These are phyloP conservation scores for Knoxia roxburghii DNA, from an alignment of 257 asterid species.

Conservation along the genomic window DNA sequence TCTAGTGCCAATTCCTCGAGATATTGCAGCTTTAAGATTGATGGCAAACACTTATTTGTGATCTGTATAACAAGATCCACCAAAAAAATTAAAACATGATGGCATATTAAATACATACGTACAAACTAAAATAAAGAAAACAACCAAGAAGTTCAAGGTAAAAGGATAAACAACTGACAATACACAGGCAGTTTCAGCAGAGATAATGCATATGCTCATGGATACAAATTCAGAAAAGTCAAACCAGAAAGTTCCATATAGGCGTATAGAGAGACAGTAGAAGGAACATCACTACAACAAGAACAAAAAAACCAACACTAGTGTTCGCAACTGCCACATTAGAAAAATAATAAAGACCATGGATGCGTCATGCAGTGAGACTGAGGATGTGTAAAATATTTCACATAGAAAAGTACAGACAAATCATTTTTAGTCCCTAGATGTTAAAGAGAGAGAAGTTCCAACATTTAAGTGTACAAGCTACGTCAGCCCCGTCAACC, in stretches of 20 bases:
- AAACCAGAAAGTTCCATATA: neutral
- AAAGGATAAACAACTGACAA: neutral
- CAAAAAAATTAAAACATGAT: neutral
- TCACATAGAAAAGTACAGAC: neutral
- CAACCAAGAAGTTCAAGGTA: neutral
- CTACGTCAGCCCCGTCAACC: neutral
- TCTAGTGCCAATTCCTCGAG: conserved; percentile 74
- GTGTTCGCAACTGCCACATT: neutral
- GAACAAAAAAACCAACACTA: too few relatives aligned
- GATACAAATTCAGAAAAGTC: neutral
- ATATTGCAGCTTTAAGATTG: conserved; percentile 57
- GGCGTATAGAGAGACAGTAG: too few relatives aligned
- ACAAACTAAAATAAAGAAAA: neutral
- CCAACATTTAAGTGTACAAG: neutral
- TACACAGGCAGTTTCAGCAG: neutral
- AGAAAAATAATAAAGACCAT: neutral
- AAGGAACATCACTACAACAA: too few relatives aligned
- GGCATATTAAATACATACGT: neutral
- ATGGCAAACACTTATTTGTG: conserved; percentile 56
- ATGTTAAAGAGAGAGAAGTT: neutral
- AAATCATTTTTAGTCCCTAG: neutral
- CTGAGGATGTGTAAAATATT: neutral
- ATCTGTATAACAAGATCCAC: conserved; percentile 39
- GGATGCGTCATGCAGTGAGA: neutral
- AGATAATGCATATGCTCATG: neutral